Evolutionary conservation across 805 yeast genomes (phyloP).

Genomic region (Priceomyces castillae): DNA sequence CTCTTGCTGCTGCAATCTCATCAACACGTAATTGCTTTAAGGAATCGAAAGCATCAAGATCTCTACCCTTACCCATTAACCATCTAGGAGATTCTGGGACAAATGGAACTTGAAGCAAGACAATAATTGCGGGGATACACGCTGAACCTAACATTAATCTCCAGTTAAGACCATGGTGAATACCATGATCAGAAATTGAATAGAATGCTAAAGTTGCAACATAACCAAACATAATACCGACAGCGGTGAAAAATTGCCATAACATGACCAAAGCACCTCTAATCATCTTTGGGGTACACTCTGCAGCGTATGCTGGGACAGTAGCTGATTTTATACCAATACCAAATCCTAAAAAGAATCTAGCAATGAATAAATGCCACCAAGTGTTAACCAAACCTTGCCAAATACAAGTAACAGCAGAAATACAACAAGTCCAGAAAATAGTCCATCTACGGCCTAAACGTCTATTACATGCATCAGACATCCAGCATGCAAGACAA

Average conservation of each 20-base stretch:
- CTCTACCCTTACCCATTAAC: constrained; percentile 54
- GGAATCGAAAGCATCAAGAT: constrained; percentile 49
- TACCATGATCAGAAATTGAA: constrained; percentile 46
- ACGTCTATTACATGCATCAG: constrained; percentile 49
- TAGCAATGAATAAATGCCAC: constrained; percentile 58
- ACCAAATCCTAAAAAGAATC: constrained; percentile 58
- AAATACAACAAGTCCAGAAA: constrained; percentile 57
- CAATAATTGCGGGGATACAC: constrained; percentile 54
- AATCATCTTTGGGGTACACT: constrained; percentile 53
- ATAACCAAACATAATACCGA: constrained; percentile 68
- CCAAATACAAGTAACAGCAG: constrained; percentile 64
- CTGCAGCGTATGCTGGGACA: constrained; percentile 66
- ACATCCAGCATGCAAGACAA: constrained; percentile 57
- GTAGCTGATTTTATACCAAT: constrained; percentile 67
- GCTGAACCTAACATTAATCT: constrained; percentile 66
- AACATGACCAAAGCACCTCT: constrained; percentile 68
- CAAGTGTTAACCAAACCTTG: constrained; percentile 61
- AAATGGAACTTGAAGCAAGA: constrained; percentile 47
- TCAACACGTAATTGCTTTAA: constrained; percentile 45
- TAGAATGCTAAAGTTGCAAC: constrained; percentile 59
- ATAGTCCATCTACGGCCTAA: constrained; percentile 62
- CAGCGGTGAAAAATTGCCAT: constrained; percentile 77
- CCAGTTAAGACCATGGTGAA: constrained; percentile 51
- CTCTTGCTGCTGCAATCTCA: constrained; percentile 60
- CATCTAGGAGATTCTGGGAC: constrained; percentile 74